Base-by-base conservation (phyloP, 345 rosid species). In the Eucalyptus pumila region DNA sequence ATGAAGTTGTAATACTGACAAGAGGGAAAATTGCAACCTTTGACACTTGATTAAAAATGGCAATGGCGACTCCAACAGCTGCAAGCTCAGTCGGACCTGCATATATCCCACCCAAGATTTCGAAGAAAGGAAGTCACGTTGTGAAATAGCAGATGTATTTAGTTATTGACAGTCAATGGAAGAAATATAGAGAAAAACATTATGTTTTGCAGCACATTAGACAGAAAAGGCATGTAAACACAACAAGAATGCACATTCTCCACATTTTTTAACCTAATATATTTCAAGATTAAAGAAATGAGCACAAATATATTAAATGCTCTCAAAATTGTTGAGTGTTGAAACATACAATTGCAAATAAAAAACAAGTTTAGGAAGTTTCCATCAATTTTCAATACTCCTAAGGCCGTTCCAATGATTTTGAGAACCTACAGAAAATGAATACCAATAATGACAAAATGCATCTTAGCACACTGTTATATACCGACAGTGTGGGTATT, bases 31-130 rank as follows among this genome's bases (percentile, higher is more conserved):
- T 96, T 7, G 99, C 96, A 88, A 98, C 95, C 90, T 98, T 96
- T 10, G 99, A 97, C 72, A 96, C 95, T 94, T 97, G 99, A 93
- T 96, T 98, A 92, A 98, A 96, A 65, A 98, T 89, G 86, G 99
- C 99, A 91, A 98, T 96, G 23, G 99, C 94, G 81, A 97, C 99
- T 89, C 99, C 99, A 13, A 96, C 99, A 49, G 99, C 99, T 52
- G 99, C 99, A 8, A 96, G 98, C 93, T 98, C 99, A 58, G 96
- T 93, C 37, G 99, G 92, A 92, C 85, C 85, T 76, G 85, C 85
- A 40, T 76, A 37, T 40, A 40, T 42, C 47, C 15, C 47, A 40
- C 30, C 47, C 47, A 6, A 40, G 47, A 76, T 76, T 76, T 76
- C 2, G 6, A 76, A 76, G 85, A 37, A 40, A 40, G 83, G 47